Conservation (phyloP, 164 flowering plant genomes). For the Taxillus chinensis region DNA sequence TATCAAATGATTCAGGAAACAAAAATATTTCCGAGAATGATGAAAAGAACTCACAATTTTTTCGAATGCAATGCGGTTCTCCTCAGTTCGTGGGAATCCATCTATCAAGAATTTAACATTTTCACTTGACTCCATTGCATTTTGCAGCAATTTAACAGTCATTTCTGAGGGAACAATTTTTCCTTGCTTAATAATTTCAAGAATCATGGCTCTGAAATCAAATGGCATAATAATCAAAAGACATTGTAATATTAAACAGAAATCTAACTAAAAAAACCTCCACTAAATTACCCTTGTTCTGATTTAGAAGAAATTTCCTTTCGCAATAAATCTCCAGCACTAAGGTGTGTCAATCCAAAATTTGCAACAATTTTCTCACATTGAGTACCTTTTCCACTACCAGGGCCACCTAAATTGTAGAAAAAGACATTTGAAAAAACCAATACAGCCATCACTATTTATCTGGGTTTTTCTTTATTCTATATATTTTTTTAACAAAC, state of each 20-base stretch:
- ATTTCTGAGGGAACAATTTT: slow-evolving; percentile 87
- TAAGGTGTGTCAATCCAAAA: slow-evolving; percentile 72
- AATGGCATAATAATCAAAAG: slow-evolving; percentile 6
- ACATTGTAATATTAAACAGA: background rate
- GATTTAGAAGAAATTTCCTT: slow-evolving; percentile 56
- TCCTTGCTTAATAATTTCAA: slow-evolving; percentile 67
- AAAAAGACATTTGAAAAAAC: background rate
- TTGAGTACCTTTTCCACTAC: slow-evolving; percentile 93
- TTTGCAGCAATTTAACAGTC: slow-evolving; percentile 63
- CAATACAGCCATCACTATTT: background rate
- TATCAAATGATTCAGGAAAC: too few species aligned
- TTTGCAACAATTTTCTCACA: slow-evolving; percentile 62
- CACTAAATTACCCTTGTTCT: slow-evolving; percentile 48
- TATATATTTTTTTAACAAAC: background rate
- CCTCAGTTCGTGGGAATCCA: slow-evolving; percentile 93
- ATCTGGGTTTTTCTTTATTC: background rate
- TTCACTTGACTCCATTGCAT: slow-evolving; percentile 55
- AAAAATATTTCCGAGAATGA: background rate
- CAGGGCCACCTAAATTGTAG: slow-evolving; percentile 75
- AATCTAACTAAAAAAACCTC: background rate
- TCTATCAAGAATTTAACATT: slow-evolving; percentile 72
- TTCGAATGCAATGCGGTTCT: slow-evolving; percentile 85
- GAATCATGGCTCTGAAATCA: slow-evolving; percentile 60
- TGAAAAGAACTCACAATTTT: slow-evolving; percentile 50
- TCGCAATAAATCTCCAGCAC: slow-evolving; percentile 89